phyloP scores from a whole-genome alignment of 208 protist genomes.

The Trypanosoma lewisi region DNA sequence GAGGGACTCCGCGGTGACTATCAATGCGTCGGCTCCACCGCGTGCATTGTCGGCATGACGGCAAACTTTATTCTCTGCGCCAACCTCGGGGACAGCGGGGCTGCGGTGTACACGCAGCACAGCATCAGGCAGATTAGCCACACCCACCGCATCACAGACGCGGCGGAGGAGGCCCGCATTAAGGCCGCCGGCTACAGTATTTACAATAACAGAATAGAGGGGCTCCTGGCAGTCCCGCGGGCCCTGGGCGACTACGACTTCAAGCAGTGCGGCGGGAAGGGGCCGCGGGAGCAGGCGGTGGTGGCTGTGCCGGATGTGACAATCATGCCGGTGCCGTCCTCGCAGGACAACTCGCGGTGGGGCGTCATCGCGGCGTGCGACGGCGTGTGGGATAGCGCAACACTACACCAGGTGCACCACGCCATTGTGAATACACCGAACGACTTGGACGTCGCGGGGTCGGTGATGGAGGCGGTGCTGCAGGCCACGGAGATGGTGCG shows the following conservation, averaged over 20 bases:
- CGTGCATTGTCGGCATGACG: conserved; percentile 76
- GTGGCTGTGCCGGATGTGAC: conserved; percentile 63
- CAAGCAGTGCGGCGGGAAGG: conserved; percentile 73
- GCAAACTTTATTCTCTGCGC: conserved; percentile 75
- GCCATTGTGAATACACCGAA: conserved; percentile 66
- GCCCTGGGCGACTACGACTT: conserved; percentile 87
- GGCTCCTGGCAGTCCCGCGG: conserved; percentile 71
- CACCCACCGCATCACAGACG: conserved; percentile 59
- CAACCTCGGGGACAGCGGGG: conserved; percentile 78
- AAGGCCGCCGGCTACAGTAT: conserved; percentile 60
- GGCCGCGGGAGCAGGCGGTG: conserved; percentile 67
- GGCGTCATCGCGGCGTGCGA: conserved; percentile 82
- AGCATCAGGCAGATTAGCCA: conserved; percentile 47
- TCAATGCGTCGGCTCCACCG: conserved; percentile 71
- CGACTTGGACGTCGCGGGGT: conserved; percentile 57
- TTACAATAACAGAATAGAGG: conserved; percentile 62
- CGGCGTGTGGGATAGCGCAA: conserved; percentile 80
- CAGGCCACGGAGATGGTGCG: conserved; percentile 38
- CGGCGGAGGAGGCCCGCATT: conserved; percentile 51
- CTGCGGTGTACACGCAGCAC: conserved; percentile 51
- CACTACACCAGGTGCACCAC: conserved; percentile 72
- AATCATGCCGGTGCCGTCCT: conserved; percentile 47
- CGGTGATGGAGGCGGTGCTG: conserved; percentile 48
- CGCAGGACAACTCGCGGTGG: conserved; percentile 31
- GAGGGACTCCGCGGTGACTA: conserved; percentile 69